These are phyloP conservation scores for Aspergillus biplanus DNA, from an alignment of 495 filamentous ascomycete species.

Conservation along the genomic window DNA sequence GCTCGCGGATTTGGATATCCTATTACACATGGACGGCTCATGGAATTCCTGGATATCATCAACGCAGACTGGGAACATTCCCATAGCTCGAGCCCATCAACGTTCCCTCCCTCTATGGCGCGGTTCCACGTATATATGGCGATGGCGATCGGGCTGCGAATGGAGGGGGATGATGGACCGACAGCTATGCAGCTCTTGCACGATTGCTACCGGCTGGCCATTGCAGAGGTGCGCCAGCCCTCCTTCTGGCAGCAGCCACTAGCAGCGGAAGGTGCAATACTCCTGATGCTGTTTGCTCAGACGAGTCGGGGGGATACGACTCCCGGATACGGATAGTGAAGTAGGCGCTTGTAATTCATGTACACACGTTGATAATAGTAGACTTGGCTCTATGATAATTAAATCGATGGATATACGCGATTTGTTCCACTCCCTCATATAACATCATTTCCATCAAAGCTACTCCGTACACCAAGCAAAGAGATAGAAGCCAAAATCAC, in stretches of 20 bases:
- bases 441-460: neutral
- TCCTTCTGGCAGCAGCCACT: conserved; percentile 19
- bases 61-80: neutral
- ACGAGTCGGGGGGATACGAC: neutral
- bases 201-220: conserved; percentile 22
- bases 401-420: too few relatives aligned
- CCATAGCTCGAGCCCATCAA: neutral
- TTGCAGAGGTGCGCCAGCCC: conserved; percentile 16
- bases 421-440: neutral
- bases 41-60: conserved; percentile 18
- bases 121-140: conserved; percentile 28
- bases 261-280: conserved; percentile 13
- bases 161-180: conserved; percentile 8
- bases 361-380: too few relatives aligned
- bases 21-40: conserved; percentile 9
- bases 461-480: neutral
- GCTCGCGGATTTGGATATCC: conserved; percentile 2
- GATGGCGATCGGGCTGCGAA: conserved; percentile 22
- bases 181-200: conserved; percentile 9
- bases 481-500: neutral
- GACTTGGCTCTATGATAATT: too few relatives aligned
- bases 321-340: neutral
- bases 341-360: neutral
- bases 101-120: conserved; percentile 16
- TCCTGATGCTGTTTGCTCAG: conserved; percentile 20